Conservation (phyloP, 306 rosid genomes). For the Sindora glabra region DNA sequence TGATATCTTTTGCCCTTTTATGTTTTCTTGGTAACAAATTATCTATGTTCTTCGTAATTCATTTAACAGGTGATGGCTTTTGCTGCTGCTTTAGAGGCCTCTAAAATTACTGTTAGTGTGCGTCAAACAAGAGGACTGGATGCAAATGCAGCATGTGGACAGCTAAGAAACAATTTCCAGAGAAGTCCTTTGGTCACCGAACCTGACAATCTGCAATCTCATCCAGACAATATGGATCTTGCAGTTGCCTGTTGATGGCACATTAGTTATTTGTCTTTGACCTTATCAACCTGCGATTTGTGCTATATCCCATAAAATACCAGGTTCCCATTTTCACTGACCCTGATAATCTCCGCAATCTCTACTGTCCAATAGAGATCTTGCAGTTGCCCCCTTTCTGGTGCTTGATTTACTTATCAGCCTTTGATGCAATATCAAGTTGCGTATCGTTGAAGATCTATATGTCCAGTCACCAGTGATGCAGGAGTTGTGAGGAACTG, state of each 20-base stretch:
- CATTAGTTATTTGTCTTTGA: conserved; percentile 1
- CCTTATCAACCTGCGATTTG: neutral
- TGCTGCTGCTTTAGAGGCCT: conserved; percentile 63
- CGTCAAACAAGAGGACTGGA: conserved; percentile 95
- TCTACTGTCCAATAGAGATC: no score
- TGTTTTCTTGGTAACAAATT: no score
- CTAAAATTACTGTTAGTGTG: conserved; percentile 61
- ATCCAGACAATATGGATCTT: conserved; percentile 41
- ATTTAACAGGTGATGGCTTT: conserved; percentile 64
- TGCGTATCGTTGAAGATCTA: no score
- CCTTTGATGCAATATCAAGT: no score
- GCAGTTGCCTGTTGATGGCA: conserved; percentile 48
- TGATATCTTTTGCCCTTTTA: neutral
- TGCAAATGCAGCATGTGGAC: conserved; percentile 99
- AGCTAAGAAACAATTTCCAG: conserved; percentile 80
- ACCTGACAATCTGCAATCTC: conserved; percentile 32
- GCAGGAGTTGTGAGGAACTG: no score
- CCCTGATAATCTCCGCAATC: no score
- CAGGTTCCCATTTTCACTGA: conserved; percentile 7
- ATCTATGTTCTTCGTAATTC: neutral
- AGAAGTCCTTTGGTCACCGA: conserved; percentile 62
- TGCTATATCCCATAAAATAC: neutral
- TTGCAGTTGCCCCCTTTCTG: no score
- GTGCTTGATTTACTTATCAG: no score
- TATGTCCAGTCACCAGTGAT: no score